phyloP scores from a whole-genome alignment of 1,139 yeast species.

The Candida glucosophila region DNA sequence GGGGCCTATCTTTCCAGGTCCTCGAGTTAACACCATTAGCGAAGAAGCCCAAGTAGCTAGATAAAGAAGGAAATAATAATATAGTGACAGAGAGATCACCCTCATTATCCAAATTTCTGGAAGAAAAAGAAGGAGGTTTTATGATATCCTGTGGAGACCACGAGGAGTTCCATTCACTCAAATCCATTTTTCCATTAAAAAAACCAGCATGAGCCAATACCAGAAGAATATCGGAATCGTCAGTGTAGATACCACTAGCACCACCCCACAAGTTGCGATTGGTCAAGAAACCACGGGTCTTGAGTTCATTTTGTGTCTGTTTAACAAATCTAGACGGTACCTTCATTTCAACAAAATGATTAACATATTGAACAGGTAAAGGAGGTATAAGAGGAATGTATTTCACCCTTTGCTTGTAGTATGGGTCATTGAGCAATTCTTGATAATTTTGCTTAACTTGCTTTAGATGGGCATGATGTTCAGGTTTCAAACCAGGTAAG shows the following conservation, averaged over 20 bases:
- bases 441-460: constrained; percentile 21
- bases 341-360: constrained; percentile 53
- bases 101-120: constrained; percentile 21
- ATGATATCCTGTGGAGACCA: constrained; percentile 23
- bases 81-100: constrained; percentile 63
- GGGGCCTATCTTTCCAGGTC: constrained; percentile 45
- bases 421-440: constrained; percentile 15
- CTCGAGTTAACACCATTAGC: constrained; percentile 68
- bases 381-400: constrained; percentile 39
- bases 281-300: constrained; percentile 22
- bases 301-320: constrained; percentile 16
- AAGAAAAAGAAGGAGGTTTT: constrained; percentile 11
- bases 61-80: constrained; percentile 60
- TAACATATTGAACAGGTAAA: constrained; percentile 44
- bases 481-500: constrained; percentile 28
- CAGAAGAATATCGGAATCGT: constrained; percentile 79
- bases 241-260: constrained; percentile 68
- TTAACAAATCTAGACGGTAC: constrained; percentile 42
- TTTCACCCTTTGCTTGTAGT: constrained; percentile 9
- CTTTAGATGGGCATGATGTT: constrained; percentile 22
- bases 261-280: constrained; percentile 84
- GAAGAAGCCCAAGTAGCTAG: constrained; percentile 51
- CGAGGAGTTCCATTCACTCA: constrained; percentile 25
- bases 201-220: constrained; percentile 71
- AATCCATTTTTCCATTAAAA: constrained; percentile 23